Conservation (phyloP, 1,284 basidiomycete genomes). For the Melampsora americana region DNA sequence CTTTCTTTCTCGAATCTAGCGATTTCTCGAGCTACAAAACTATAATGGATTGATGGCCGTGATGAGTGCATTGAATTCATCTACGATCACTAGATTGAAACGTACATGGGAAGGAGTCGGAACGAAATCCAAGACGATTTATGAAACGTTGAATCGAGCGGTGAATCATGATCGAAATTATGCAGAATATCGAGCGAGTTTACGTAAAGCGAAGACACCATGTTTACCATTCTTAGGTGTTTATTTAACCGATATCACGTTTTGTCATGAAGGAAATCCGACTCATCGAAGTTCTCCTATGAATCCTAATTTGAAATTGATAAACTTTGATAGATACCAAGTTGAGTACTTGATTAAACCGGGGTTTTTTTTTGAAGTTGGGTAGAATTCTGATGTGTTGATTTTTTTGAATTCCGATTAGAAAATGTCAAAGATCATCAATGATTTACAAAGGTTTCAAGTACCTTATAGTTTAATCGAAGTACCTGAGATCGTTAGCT, state of each 20-base stretch:
- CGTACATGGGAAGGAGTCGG: slow-evolving; percentile 67
- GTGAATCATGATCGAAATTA: slow-evolving; percentile 90
- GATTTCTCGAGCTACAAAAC: slow-evolving; percentile 53
- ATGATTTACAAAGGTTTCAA: slow-evolving; percentile 91
- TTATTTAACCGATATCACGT: slow-evolving; percentile 87
- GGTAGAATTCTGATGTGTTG: no score
- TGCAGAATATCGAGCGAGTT: slow-evolving; percentile 76
- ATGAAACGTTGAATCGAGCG: slow-evolving; percentile 76
- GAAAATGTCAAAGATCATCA: slow-evolving; percentile 50
- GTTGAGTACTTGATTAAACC: no score
- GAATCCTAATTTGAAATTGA: slow-evolving; percentile 71
- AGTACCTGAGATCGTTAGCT: slow-evolving; percentile 77
- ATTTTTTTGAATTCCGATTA: no score
- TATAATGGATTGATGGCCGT: slow-evolving; percentile 57
- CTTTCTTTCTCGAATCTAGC: no score
- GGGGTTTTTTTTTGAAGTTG: no score
- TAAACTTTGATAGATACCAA: slow-evolving; percentile 83
- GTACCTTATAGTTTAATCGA: slow-evolving; percentile 74
- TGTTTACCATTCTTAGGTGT: slow-evolving; percentile 88
- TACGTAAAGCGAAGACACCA: slow-evolving; percentile 70
- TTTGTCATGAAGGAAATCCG: slow-evolving; percentile 91
- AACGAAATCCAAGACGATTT: slow-evolving; percentile 74
- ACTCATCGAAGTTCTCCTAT: slow-evolving; percentile 70
- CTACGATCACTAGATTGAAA: slow-evolving; percentile 53
- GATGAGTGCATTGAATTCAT: slow-evolving; percentile 56